Evolutionary conservation across 1,139 yeast species (phyloP).

Genomic region (Hansenula lynferdii): DNA sequence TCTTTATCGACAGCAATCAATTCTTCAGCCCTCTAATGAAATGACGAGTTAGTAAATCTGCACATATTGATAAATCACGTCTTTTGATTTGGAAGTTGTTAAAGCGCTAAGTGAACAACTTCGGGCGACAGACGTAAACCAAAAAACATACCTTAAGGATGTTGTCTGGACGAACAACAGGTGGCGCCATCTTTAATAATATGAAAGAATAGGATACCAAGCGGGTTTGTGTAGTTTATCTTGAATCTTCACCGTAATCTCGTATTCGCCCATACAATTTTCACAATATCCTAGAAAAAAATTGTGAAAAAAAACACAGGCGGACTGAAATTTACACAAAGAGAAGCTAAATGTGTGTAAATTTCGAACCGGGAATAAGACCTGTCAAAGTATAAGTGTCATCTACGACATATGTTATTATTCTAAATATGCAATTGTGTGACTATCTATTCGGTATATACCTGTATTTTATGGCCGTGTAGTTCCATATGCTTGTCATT

Average conservation of each 20-base stretch:
- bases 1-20: constrained; percentile 87
- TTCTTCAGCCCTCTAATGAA: constrained; percentile 77
- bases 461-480: too few relatives aligned
- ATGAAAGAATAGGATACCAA: background rate
- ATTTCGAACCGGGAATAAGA: background rate
- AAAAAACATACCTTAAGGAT: constrained; percentile 54
- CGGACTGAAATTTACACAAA: background rate
- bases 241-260: too few relatives aligned
- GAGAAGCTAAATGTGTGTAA: background rate
- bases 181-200: constrained; percentile 38
- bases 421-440: too few relatives aligned
- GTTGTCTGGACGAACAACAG: constrained; percentile 84
- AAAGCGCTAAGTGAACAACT: too few relatives aligned
- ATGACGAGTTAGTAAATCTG: constrained; percentile 14
- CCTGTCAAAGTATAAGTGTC: background rate
- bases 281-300: background rate
- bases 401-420: too few relatives aligned
- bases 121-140: background rate
- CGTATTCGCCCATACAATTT: background rate
- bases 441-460: too few relatives aligned
- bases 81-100: too few relatives aligned
- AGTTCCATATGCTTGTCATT: too few relatives aligned
- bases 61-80: too few relatives aligned
- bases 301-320: background rate
- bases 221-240: too few relatives aligned